phyloP scores from a whole-genome alignment of 1,139 yeast species.

The Taphrina communis region DNA sequence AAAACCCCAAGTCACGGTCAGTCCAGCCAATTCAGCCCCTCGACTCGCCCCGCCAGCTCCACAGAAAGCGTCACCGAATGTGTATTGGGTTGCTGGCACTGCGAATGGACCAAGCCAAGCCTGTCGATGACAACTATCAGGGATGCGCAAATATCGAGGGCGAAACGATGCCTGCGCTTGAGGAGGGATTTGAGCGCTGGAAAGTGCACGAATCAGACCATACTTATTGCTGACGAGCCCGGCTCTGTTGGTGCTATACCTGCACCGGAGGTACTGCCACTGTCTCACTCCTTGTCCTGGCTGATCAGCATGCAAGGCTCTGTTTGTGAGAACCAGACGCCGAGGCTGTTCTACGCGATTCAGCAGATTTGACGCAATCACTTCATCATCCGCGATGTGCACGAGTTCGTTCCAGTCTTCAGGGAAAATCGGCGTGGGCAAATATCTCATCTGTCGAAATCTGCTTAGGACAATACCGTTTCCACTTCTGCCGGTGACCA shows the following conservation, averaged over 20 bases:
- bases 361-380: background rate
- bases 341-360: background rate
- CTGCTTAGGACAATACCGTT: background rate
- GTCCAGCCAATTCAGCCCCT: background rate
- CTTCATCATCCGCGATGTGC: background rate
- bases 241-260: background rate
- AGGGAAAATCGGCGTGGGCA: background rate
- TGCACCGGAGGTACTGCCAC: conserved; percentile 3
- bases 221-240: background rate
- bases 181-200: background rate
- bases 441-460: background rate
- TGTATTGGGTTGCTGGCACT: background rate
- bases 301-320: background rate
- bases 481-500: background rate
- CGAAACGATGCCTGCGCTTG: background rate
- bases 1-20: conserved; percentile 7
- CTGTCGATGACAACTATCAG: background rate
- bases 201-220: background rate
- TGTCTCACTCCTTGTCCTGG: conserved; percentile 5
- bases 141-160: background rate
- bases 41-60: conserved; percentile 9
- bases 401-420: conserved; percentile 15
- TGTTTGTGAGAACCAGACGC: background rate
- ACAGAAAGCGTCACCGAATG: conserved; percentile 14
- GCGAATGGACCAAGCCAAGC: background rate